Evolutionary conservation across 2,329 filamentous ascomycete species (phyloP), one percentile per base, ranked within the genome.

Genomic region (Didymella keratinophila): DNA sequence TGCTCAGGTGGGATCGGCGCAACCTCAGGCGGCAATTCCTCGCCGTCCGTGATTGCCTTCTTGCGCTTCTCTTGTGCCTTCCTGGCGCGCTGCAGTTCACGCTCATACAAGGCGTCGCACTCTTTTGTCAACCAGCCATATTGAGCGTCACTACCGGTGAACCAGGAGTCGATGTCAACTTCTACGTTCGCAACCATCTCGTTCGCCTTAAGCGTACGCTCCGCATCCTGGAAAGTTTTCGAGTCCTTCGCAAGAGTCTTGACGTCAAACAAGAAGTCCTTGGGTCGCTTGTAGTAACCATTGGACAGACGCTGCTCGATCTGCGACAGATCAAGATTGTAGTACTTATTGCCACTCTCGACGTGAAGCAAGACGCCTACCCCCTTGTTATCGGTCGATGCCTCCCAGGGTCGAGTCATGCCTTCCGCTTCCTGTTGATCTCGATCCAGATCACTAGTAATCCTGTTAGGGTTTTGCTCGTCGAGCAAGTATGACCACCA

Each of bases 221-320:
- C 90, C 67, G 89, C 87, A 69, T 98, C 94, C n/a, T 90, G 91
- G 57, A 88, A 85, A 11, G 87, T 88, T 72, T 88, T 91, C 11
- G 93, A 89, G 78, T 99, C 95, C 74, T 92, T 94, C 21, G 89
- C 89, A 5, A 99, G 81, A 34, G 89, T 86, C 73, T 89, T 91
- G 69, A 98, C 91, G 73, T 99, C 95, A 39, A 88, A 88, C 49
- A 96, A 79, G 72, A 97, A 99, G 73, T 97, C 94, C 68, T 89
- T 89, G 0, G 93, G 92, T 11, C 93, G 87, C 67, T 93, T 92
- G 78, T 99, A 99, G 78, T 92, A 99, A 5, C 95, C 95, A 74
- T 99, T 98, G 4, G 93, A 96, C 32, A 99, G 82, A n/a, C 95
- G 89, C 74, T 97, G 93, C 79, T 99, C 95, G 52, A 99, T 97